Evolutionary conservation across 2,329 filamentous ascomycete genomes (phyloP).

Genomic region (Xylaria sp.): DNA sequence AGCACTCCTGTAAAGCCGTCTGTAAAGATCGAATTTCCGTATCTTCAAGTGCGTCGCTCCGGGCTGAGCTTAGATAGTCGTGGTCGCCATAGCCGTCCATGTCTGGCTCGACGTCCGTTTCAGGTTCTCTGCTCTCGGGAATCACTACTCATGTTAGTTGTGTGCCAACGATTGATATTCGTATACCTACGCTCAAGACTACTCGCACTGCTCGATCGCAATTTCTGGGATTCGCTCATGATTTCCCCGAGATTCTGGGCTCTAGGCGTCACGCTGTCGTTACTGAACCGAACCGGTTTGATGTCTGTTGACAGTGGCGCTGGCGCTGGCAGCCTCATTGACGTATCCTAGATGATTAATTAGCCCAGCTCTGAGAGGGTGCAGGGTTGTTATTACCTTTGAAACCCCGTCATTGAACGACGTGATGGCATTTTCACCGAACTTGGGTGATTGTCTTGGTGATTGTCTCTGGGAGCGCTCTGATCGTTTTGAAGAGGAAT

Average conservation of each 20-base stretch:
- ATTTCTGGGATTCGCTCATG: conserved; percentile 46
- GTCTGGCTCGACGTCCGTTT: conserved; percentile 48
- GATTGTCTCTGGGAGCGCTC: conserved; percentile 35
- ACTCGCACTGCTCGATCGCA: conserved; percentile 62
- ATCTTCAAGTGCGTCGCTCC: conserved; percentile 38
- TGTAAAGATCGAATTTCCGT: conserved; percentile 64
- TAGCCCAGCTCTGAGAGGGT: conserved; percentile 5
- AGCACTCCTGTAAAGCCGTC: conserved; percentile 78
- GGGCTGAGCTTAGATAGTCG: conserved; percentile 40
- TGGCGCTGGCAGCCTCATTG: conserved; percentile 49
- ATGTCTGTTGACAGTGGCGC: conserved; percentile 73
- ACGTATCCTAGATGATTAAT: conserved; percentile 27
- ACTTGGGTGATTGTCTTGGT: conserved; percentile 33
- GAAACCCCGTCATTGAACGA: conserved; percentile 33
- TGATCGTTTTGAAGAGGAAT: conserved; percentile 35
- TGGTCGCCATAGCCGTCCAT: conserved; percentile 51
- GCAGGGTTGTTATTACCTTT: conserved; percentile 31
- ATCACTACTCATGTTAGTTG: conserved; percentile 44
- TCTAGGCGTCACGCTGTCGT: conserved; percentile 69
- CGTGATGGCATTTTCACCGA: conserved; percentile 35
- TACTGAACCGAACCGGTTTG: conserved; percentile 57
- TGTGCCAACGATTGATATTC: background rate
- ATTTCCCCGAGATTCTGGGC: conserved; percentile 79
- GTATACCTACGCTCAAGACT: conserved; percentile 66
- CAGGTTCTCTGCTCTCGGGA: conserved; percentile 42